These are phyloP conservation scores for Mortierella sp. DNA, from an alignment of 371 early-diverging fungal genomes.

Conservation along the genomic window DNA sequence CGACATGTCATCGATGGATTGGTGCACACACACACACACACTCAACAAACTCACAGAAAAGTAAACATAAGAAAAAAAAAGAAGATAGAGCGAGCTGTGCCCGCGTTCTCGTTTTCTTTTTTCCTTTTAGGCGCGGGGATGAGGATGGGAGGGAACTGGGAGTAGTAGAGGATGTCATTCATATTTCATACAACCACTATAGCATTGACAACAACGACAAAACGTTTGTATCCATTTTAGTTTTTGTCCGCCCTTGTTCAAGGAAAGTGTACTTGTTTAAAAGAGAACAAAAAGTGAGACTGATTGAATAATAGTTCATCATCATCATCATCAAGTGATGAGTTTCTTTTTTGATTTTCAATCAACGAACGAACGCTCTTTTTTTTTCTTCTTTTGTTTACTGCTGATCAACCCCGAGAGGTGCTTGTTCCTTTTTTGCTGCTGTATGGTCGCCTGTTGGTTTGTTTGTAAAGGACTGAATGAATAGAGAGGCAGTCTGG, in stretches of 20 bases:
- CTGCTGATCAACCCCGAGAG: constrained; percentile 4
- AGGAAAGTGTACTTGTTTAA: neutral
- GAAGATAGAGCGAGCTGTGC: neutral
- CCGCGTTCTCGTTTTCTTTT: constrained; percentile 13
- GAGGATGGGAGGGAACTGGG: neutral
- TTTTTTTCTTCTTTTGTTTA: neutral
- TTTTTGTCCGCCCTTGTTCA: neutral
- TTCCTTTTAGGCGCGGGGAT: neutral
- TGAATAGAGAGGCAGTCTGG: neutral
- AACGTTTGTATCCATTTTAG: neutral
- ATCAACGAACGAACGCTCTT: neutral
- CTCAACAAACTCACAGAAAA: neutral
- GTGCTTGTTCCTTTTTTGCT: neutral
- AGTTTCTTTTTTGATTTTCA: neutral
- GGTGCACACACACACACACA: neutral
- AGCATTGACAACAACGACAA: neutral
- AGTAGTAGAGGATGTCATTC: neutral
- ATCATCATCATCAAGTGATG: neutral
- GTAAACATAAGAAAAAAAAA: neutral
- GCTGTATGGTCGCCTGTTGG: no score
- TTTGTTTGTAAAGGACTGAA: neutral
- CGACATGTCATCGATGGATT: neutral
- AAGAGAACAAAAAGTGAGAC: neutral
- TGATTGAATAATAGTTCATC: neutral
- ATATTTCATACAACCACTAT: neutral